Evolutionary conservation across 2,329 filamentous ascomycete species (phyloP).

Genomic region (Colletotrichum eremochloae): DNA sequence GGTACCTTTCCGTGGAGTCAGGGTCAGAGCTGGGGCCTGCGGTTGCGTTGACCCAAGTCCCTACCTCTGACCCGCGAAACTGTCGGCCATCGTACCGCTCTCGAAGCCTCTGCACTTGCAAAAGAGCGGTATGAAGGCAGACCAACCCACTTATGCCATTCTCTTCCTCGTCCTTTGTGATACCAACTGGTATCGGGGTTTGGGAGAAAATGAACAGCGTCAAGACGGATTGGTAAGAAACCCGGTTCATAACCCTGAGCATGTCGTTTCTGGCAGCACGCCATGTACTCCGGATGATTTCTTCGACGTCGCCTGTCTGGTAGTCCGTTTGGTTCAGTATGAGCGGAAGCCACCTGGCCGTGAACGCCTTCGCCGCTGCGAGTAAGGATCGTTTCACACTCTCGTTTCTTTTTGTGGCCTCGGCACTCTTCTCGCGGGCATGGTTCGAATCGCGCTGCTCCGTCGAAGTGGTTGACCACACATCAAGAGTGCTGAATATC

Average conservation of each 20-base stretch:
- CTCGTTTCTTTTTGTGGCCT: no score
- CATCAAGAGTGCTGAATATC: conserved; percentile 5
- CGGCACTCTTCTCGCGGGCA: neutral
- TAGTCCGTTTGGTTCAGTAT: neutral
- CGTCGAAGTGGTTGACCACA: neutral
- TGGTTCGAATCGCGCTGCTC: neutral
- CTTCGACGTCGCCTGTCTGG: neutral
- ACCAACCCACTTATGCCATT: conserved; percentile 34
- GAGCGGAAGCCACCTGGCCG: conserved; percentile 16
- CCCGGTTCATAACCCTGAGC: conserved; percentile 39
- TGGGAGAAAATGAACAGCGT: conserved; percentile 35
- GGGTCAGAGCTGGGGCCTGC: neutral
- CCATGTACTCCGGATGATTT: conserved; percentile 27
- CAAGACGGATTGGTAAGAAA: conserved; percentile 38
- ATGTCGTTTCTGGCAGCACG: conserved; percentile 40
- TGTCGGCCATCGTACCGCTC: neutral
- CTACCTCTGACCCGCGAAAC: neutral
- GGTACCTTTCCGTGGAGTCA: conserved; percentile 1
- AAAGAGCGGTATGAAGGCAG: conserved; percentile 35
- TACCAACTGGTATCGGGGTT: conserved; percentile 34
- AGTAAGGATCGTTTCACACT: conserved; percentile 12
- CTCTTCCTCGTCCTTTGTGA: conserved; percentile 36
- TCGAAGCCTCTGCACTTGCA: conserved; percentile 34
- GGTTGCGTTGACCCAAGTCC: neutral
- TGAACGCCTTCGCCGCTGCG: conserved; percentile 10